phyloP scores from a whole-genome alignment of 768 basidiomycete genomes.

The Arthromyces matolae region DNA sequence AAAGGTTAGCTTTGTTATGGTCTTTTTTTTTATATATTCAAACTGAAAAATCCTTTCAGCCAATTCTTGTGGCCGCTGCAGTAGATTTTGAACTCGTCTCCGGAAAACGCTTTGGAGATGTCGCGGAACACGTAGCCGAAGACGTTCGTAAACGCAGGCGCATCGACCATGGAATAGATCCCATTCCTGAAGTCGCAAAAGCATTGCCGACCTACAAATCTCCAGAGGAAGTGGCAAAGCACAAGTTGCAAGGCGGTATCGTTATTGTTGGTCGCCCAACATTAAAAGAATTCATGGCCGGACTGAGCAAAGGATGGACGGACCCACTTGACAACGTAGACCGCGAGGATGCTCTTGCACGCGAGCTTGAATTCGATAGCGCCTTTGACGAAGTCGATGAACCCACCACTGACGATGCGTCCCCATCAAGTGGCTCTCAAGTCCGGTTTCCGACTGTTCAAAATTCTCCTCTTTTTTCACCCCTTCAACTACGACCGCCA shows the following conservation, averaged over 20 bases:
- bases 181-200: conserved; percentile 36
- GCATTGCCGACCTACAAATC: conserved; percentile 52
- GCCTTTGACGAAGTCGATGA: conserved; percentile 68
- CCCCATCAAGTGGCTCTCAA: conserved; percentile 16
- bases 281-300: conserved; percentile 93
- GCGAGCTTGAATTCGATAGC: conserved; percentile 65
- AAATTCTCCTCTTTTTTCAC: conserved; percentile 29
- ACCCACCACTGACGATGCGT: conserved; percentile 8
- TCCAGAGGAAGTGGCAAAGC: conserved; percentile 46
- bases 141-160: conserved; percentile 71
- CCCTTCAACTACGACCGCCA: conserved; percentile 14
- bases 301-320: conserved; percentile 82
- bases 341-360: conserved; percentile 66
- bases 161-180: conserved; percentile 59
- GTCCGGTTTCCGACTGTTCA: conserved; percentile 23
- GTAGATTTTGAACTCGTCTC: conserved; percentile 85
- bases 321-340: conserved; percentile 65
- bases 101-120: conserved; percentile 82
- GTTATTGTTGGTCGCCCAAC: conserved; percentile 86
- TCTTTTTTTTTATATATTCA: conserved; percentile 12
- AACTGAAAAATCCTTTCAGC: conserved; percentile 45
- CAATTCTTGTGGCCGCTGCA: conserved; percentile 89
- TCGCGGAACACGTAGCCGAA: conserved; percentile 72
- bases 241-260: conserved; percentile 77
- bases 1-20: conserved; percentile 62